Conservation (phyloP, 192 early-diverging fungal genomes). For the Spinellus fusiger region DNA sequence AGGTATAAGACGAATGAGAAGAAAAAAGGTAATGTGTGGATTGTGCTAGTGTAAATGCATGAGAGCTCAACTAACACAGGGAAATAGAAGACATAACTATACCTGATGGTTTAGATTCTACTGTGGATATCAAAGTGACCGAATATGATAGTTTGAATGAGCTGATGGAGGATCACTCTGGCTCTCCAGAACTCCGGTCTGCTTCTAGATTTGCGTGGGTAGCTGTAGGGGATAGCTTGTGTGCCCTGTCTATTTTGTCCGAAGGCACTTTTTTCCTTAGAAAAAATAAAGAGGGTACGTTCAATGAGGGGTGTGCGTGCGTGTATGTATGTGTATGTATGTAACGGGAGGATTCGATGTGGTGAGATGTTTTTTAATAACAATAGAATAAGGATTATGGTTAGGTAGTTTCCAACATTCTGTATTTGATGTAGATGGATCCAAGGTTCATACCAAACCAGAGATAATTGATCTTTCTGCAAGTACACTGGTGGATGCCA, state of each 20-base stretch:
- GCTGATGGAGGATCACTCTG: slow-evolving; percentile 34
- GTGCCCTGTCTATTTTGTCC: slow-evolving; percentile 23
- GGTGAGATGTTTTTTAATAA: no score
- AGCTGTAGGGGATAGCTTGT: slow-evolving; percentile 31
- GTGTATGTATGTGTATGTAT: neutral
- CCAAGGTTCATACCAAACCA: neutral
- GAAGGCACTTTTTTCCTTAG: slow-evolving; percentile 25
- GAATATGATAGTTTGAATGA: slow-evolving; percentile 49
- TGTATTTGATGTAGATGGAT: neutral
- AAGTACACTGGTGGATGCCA: slow-evolving; percentile 45
- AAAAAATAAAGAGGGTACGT: slow-evolving; percentile 20
- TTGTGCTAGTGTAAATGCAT: neutral
- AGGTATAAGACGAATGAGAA: neutral
- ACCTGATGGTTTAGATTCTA: neutral
- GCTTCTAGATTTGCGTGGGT: slow-evolving; percentile 40
- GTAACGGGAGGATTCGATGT: neutral
- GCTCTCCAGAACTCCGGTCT: slow-evolving; percentile 5
- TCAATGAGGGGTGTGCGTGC: neutral
- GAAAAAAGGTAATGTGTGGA: slow-evolving; percentile 2
- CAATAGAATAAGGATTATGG: slow-evolving; percentile 2
- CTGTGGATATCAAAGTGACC: slow-evolving; percentile 32
- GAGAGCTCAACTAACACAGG: neutral
- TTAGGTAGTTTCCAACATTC: neutral
- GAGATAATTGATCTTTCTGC: slow-evolving; percentile 30
- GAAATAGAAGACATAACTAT: neutral